Evolutionary conservation across 805 yeast genomes (phyloP).

Genomic region (Wickerhamiella vanderwaltii): DNA sequence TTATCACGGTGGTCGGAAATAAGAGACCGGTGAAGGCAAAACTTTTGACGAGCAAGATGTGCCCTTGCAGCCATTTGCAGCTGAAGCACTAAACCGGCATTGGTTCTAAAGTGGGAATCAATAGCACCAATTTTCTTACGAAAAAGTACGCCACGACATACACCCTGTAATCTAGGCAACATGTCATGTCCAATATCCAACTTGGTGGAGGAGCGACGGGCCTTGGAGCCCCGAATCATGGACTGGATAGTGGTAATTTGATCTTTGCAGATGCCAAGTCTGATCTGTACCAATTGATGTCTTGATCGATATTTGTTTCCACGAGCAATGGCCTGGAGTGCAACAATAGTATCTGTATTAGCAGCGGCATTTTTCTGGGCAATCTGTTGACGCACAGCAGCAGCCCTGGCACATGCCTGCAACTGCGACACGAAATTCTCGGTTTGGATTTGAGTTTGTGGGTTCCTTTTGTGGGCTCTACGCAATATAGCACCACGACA

Average conservation of each 20-base stretch:
- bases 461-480: not conserved
- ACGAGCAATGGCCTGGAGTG: not conserved
- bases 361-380: not conserved
- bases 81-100: not conserved
- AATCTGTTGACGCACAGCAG: conserved; percentile 5
- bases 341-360: not conserved
- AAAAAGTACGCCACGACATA: conserved; percentile 18
- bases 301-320: conserved; percentile 3
- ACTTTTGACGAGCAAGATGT: conserved; percentile 10
- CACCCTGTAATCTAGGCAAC: conserved; percentile 16
- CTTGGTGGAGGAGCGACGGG: not conserved
- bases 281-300: not conserved
- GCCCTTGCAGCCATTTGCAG: conserved; percentile 12
- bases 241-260: conserved; percentile 20
- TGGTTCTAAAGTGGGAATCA: not conserved
- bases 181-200: not conserved
- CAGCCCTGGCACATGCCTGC: conserved; percentile 16
- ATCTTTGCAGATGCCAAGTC: conserved; percentile 8
- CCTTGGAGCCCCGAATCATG: conserved; percentile 20
- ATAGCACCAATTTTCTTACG: conserved; percentile 13
- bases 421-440: conserved; percentile 9
- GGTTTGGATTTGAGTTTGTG: not conserved
- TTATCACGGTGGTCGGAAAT: not conserved
- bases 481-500: conserved; percentile 12
- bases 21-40: conserved; percentile 17